These are phyloP conservation scores for Alnus rubra DNA, from an alignment of 306 rosid species.

Conservation along the genomic window DNA sequence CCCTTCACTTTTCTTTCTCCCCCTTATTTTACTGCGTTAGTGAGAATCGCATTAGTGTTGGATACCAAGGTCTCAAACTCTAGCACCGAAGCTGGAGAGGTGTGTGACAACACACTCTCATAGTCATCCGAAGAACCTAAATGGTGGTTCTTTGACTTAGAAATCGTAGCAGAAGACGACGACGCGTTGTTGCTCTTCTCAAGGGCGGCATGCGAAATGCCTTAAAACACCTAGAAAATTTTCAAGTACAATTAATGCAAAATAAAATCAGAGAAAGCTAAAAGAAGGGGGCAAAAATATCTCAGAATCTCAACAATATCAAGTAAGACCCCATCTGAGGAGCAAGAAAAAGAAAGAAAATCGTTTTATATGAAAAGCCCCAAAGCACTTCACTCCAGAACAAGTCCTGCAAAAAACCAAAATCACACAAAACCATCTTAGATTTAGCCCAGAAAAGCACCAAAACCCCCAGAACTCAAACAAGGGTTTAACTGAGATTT, in stretches of 20 bases:
- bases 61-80: conserved; percentile 53
- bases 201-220: conserved; percentile 24
- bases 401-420: conserved; percentile 58
- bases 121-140: conserved; percentile 37
- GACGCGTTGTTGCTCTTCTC: conserved; percentile 16
- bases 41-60: conserved; percentile 22
- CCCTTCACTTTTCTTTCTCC: background rate
- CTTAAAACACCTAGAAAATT: conserved; percentile 28
- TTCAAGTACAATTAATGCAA: background rate
- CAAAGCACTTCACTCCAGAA: conserved; percentile 63
- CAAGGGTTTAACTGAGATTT: background rate
- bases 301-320: conserved; percentile 29
- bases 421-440: conserved; percentile 4
- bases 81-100: conserved; percentile 62
- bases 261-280: background rate
- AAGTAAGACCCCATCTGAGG: conserved; percentile 65
- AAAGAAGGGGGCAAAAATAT: background rate
- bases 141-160: conserved; percentile 19
- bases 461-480: background rate
- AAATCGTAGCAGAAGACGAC: background rate
- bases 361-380: conserved; percentile 60
- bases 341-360: conserved; percentile 57
- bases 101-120: conserved; percentile 37
- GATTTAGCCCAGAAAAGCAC: background rate
- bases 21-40: conserved; percentile 29